Conservation (phyloP, 139 green algal genomes). For the Ostreobium quekettii region DNA sequence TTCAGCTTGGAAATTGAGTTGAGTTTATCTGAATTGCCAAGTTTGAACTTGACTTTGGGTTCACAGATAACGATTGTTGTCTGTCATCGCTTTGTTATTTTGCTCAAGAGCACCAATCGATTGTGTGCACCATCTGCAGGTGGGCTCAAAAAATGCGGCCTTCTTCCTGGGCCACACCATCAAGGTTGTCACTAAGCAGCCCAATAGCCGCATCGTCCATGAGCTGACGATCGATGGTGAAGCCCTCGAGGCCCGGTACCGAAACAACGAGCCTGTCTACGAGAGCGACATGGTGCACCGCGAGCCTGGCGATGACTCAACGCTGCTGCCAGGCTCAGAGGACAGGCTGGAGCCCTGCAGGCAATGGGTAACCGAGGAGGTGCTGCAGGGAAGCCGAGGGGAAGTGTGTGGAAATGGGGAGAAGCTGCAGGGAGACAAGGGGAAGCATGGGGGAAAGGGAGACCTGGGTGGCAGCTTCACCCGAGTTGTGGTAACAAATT, state of each 20-base stretch:
- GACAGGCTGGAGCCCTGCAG: too few species aligned
- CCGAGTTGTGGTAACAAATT: constrained; percentile 46
- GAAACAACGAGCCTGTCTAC: constrained; percentile 51
- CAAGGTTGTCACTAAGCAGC: constrained; percentile 48
- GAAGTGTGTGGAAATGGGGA: constrained; percentile 13
- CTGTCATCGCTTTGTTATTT: too few species aligned
- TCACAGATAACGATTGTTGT: too few species aligned
- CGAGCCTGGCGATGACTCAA: constrained; percentile 40
- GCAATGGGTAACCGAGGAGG: too few species aligned
- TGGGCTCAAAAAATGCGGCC: constrained; percentile 70
- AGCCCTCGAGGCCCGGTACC: constrained; percentile 53
- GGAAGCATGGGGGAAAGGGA: constrained; percentile 14
- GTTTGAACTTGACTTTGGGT: too few species aligned
- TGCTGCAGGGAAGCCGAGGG: too few species aligned
- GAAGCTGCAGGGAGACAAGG: too few species aligned
- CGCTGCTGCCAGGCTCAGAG: constrained; percentile 25
- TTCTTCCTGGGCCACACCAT: constrained; percentile 67
- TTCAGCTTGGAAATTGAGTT: too few species aligned
- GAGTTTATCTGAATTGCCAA: too few species aligned
- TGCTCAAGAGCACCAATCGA: constrained; percentile 17
- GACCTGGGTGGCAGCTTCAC: constrained; percentile 62
- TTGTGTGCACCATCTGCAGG: too few species aligned
- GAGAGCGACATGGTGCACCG: constrained; percentile 64
- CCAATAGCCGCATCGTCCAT: constrained; percentile 38
- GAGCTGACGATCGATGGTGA: constrained; percentile 48